Conservation (phyloP, 2,329 filamentous ascomycete genomes). For the Penicillium capsulatum region DNA sequence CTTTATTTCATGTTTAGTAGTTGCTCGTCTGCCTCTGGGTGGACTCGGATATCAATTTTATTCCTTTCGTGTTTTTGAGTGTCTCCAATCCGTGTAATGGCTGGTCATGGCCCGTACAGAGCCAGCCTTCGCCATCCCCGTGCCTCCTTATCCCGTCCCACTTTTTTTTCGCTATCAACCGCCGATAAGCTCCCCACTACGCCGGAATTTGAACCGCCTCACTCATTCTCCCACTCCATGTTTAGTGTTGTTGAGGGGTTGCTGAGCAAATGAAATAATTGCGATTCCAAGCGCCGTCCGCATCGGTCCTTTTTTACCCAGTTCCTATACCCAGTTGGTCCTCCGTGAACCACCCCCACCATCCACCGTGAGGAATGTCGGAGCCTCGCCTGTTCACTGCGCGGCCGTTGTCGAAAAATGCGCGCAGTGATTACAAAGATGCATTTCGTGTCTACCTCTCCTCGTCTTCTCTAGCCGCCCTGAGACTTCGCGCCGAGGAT, state of each 20-base stretch:
- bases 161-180: conserved; percentile 11
- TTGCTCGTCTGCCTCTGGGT: neutral
- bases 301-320: too few species aligned
- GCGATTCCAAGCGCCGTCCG: too few species aligned
- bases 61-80: neutral
- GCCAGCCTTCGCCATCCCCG: too few species aligned
- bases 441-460: conserved; percentile 58
- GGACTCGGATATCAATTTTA: neutral
- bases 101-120: too few species aligned
- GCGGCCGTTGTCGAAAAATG: conserved; percentile 50
- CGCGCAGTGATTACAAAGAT: conserved; percentile 49
- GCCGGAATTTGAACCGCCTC: neutral
- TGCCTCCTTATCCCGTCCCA: conserved; percentile 10
- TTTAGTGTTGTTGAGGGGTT: too few species aligned
- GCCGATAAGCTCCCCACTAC: conserved; percentile 14
- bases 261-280: too few species aligned
- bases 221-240: too few species aligned
- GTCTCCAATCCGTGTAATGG: too few species aligned
- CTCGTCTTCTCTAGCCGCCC: conserved; percentile 51
- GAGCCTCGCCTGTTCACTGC: conserved; percentile 48
- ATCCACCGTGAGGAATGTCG: conserved; percentile 27
- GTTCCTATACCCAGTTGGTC: too few species aligned
- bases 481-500: conserved; percentile 57
- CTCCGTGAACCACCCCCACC: neutral
- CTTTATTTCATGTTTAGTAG: conserved; percentile 7